Evolutionary conservation across 2,329 filamentous ascomycete genomes (phyloP).

Genomic region (Coniochaeta sp.): DNA sequence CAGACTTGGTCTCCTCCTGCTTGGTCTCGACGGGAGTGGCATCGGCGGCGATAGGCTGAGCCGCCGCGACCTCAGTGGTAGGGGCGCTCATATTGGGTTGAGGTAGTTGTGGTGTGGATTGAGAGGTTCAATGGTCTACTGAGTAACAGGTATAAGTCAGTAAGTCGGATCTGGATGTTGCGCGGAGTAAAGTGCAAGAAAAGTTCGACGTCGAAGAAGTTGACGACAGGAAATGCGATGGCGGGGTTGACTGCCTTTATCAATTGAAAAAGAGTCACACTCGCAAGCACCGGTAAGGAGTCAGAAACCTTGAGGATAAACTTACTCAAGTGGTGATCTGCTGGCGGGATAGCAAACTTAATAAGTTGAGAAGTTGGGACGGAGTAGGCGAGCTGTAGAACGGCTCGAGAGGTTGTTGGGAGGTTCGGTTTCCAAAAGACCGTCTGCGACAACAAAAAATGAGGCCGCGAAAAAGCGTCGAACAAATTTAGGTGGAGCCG

Average conservation of each 20-base stretch:
- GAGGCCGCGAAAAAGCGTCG: not conserved
- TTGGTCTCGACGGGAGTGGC: not conserved
- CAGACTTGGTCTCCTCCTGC: too few relatives aligned
- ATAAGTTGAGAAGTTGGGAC: not conserved
- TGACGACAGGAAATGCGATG: not conserved
- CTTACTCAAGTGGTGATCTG: not conserved
- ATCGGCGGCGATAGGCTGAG: slow-evolving; percentile 10
- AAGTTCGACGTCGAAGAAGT: not conserved
- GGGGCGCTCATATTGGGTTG: slow-evolving; percentile 14
- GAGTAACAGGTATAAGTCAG: too few relatives aligned
- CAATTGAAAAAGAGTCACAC: not conserved
- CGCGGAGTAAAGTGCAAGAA: not conserved
- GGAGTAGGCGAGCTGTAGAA: not conserved
- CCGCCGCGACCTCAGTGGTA: slow-evolving; percentile 14
- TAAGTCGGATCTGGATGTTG: not conserved
- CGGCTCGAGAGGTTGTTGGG: not conserved
- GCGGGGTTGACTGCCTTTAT: not conserved
- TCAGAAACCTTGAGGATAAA: not conserved
- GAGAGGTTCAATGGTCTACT: too few relatives aligned
- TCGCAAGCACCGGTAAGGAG: not conserved
- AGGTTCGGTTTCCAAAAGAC: not conserved
- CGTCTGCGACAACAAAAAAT: not conserved
- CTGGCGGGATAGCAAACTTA: not conserved
- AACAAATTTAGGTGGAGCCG: not conserved
- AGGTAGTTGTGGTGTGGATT: not conserved